Percentiles rank a stretch among this genome's conserved stretches.
These are phyloP conservation scores for Solanum hybrid DNA, from an alignment of 305 asterid species.

Conservation along the genomic window DNA sequence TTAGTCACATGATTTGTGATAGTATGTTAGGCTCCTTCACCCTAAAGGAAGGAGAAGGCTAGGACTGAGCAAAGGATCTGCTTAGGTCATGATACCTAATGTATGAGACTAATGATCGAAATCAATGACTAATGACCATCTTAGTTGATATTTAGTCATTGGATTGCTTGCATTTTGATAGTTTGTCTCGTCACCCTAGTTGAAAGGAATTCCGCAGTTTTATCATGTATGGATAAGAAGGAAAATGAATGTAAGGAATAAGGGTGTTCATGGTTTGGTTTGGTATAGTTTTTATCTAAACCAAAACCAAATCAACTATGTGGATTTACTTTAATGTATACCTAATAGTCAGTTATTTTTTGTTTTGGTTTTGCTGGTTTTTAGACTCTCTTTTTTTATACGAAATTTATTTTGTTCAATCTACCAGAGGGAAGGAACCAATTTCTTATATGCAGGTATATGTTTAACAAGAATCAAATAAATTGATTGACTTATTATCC, in stretches of 20 bases:
- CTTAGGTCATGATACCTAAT: neutral
- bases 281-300: neutral
- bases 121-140: neutral
- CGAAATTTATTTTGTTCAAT: neutral
- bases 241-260: neutral
- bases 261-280: neutral
- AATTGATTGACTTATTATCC: neutral
- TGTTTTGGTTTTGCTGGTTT: neutral
- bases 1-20: neutral
- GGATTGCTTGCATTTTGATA: neutral
- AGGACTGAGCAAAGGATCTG: neutral
- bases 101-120: neutral
- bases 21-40: neutral
- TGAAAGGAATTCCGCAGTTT: neutral
- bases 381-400: neutral
- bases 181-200: neutral
- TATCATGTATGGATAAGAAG: neutral
- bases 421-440: neutral
- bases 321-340: neutral
- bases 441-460: neutral
- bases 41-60: neutral
- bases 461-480: neutral
- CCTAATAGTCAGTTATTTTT: neutral
- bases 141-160: neutral
- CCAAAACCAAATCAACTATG: neutral